Evolutionary conservation across 1,139 yeast genomes (phyloP), one percentile per base, ranked within the genome.

Genomic region (Pichia terricola): DNA sequence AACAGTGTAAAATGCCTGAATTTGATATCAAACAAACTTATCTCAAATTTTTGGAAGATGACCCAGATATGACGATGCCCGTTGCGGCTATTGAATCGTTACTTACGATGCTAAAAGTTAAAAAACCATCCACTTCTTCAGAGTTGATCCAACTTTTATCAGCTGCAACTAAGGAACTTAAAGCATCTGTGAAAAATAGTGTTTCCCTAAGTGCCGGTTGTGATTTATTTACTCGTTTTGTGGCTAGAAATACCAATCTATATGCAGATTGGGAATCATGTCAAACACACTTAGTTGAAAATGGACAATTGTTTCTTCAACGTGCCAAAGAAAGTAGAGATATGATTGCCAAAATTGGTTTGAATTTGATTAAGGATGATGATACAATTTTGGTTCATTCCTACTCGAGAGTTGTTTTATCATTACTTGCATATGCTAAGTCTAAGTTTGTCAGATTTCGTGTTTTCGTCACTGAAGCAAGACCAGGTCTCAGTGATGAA

Each of bases 241-340:
- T 94, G 10, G 71, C 88, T 53, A 73, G 95, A 62, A 88, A 89
- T 65, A 83, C 94, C 38, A 88, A 88, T 63, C 70, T 86, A 42
- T 87, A 87, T 60, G 81, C 87, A 28, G 96, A 91, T 62, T 94
- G 97, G 94, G 98, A 91, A 58, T 79, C 91, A n/a, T 88, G 96
- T 62, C 79, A 81, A 57, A 77, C 74, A 53, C 94, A 88, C 61
- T 70, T 94, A 53, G 95, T 89, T 33, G 95, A 85, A 57, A 94
- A 94, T 62, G 98, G 98, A 3, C 87, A 88, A 59, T 67, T 91
- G 41, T 94, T 94, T 58, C 87, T 89, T 9, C 83, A 84, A 53
- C 75, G 98, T 63, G 96, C 98, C 36, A 89, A 88, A 61, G 91
- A 80, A 45, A 81, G 95, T 22, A 76, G 99, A 65, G 77, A 79